Evolutionary conservation across 495 filamentous ascomycete genomes (phyloP), one percentile per base, ranked within the genome.

Genomic region (Xylaria bambusicola): DNA sequence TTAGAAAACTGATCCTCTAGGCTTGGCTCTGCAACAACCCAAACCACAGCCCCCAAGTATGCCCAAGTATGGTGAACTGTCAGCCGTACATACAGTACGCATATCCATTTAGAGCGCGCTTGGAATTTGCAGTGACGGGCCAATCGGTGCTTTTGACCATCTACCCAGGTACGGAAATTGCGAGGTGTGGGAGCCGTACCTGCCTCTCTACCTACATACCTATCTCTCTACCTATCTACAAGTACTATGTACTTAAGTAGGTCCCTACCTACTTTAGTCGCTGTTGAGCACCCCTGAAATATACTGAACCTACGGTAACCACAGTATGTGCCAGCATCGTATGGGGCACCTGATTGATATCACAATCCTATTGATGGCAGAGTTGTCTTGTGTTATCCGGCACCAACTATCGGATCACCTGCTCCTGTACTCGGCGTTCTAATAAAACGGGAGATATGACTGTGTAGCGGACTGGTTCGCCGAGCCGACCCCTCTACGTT

Each of bases 331-430:
- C 6, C 38, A 42, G 36, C 20, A 31, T 7, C 31, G 44, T 15
- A 31, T 23, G 52, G 38, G 44, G n/a, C n/a, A n/a, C n/a, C n/a
- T n/a, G 36, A 29, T 42, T 42, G 52, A 44, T 29, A 54, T 54
- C 52, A 54, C 52, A 44, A 21, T 13, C 12, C 18, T 41, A n/a
- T 8, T 54, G 17, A 44, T 38, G 52, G 26, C 26, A 7, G 52
- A 44, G 24, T 20, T 44, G 24, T 31, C 44, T 13, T 23, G 35
- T n/a, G 36, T 17, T 53, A n/a, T 41, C 41, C 20, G 7, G 35
- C 8, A 54, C 21, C 6, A n/a, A 54, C 35, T 18, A 53, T 6
- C 21, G 15, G 35, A 53, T 6, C 24, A 23, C n/a, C 7, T 41
- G 17, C 20, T 27, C 1, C 24, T 33, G 29, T 27, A 41, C 36